phyloP scores from a whole-genome alignment of 257 asterid genomes.

The Rauvolfia tetraphylla region DNA sequence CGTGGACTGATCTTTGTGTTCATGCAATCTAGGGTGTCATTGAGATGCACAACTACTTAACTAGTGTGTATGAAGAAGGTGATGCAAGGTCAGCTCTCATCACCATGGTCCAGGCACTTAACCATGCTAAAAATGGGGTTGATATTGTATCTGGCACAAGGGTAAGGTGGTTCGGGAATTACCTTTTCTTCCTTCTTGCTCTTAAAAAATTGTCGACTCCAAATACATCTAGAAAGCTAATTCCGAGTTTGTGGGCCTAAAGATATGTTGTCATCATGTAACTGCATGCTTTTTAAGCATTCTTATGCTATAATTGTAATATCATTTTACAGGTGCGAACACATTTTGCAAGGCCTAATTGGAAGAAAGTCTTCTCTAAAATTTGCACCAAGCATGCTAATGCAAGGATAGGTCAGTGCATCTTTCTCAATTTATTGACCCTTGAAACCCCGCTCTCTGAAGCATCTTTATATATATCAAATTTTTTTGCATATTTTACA shows the following conservation, averaged over 20 bases:
- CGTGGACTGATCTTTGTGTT: slow-evolving; percentile 2
- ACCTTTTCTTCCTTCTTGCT: neutral
- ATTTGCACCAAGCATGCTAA: slow-evolving; percentile 84
- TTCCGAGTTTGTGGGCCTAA: neutral
- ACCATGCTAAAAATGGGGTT: slow-evolving; percentile 95
- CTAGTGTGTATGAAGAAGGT: slow-evolving; percentile 96
- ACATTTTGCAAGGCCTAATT: slow-evolving; percentile 94
- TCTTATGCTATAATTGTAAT: neutral
- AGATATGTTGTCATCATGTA: neutral
- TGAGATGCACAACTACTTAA: slow-evolving; percentile 95
- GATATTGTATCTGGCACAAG: slow-evolving; percentile 86
- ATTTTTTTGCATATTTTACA: slow-evolving; percentile 20
- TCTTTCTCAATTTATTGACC: neutral
- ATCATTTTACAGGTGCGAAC: slow-evolving; percentile 64
- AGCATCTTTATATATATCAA: neutral
- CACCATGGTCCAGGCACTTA: slow-evolving; percentile 96
- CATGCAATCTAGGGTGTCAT: slow-evolving; percentile 58
- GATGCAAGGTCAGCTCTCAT: slow-evolving; percentile 98
- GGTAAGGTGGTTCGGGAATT: slow-evolving; percentile 34
- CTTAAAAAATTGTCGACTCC: neutral
- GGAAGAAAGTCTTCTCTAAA: slow-evolving; percentile 86
- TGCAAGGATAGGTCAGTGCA: slow-evolving; percentile 72
- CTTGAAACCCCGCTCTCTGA: neutral
- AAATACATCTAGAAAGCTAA: neutral
- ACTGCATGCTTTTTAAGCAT: neutral